phyloP scores from a whole-genome alignment of 2,329 filamentous ascomycete genomes.

The Fusarium clavum region DNA sequence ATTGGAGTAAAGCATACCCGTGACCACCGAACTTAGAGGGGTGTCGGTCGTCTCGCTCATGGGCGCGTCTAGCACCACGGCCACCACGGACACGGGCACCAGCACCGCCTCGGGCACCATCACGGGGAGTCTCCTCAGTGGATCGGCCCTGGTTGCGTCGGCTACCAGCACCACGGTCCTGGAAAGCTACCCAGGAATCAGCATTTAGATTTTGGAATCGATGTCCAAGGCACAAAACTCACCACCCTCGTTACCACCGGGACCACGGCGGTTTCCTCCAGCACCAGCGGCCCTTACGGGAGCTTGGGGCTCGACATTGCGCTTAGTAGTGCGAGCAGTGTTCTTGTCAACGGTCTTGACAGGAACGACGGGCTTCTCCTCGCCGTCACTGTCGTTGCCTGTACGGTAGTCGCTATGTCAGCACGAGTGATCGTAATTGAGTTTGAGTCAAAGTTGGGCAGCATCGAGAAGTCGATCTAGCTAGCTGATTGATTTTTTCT shows the following conservation, averaged over 20 bases:
- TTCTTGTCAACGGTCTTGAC: constrained; percentile 92
- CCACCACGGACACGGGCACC: constrained; percentile 72
- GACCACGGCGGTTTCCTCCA: constrained; percentile 64
- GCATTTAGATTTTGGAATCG: constrained; percentile 12
- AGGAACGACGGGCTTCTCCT: constrained; percentile 81
- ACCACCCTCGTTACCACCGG: constrained; percentile 89
- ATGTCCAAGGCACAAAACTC: constrained; percentile 54
- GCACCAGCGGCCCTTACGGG: constrained; percentile 61
- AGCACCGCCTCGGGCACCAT: constrained; percentile 69
- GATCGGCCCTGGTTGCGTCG: constrained; percentile 85
- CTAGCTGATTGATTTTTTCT: constrained; percentile 33
- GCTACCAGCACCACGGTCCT: constrained; percentile 84
- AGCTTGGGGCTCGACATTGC: constrained; percentile 82
- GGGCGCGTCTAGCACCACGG: constrained; percentile 65
- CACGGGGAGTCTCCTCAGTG: constrained; percentile 73
- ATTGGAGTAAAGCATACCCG: constrained; percentile 55
- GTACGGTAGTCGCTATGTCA: constrained; percentile 36
- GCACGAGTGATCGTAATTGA: constrained; percentile 39
- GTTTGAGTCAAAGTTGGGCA: constrained; percentile 20
- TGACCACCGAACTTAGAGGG: constrained; percentile 56
- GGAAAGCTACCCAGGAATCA: constrained; percentile 74
- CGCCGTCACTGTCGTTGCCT: constrained; percentile 72
- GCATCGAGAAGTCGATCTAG: constrained; percentile 33
- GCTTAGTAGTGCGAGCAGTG: constrained; percentile 79
- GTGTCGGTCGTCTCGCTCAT: constrained; percentile 69